Conservation (phyloP, 202 grass and related monocot species). For the Saccharum hybrid region DNA sequence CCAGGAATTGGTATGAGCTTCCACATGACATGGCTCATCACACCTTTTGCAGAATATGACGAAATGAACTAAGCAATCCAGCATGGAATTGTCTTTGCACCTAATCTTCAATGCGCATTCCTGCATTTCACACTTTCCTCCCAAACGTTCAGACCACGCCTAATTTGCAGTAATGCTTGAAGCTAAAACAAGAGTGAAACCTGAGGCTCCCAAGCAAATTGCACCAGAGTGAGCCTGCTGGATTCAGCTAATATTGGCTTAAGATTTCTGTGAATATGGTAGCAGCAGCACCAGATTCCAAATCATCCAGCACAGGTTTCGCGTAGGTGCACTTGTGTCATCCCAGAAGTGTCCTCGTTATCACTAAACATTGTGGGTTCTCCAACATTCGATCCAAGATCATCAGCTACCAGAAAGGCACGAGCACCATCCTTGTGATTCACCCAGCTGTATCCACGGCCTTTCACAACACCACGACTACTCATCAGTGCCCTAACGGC, state of each 20-base stretch:
- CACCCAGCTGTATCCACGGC: slow-evolving; percentile 71
- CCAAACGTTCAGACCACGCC: not conserved
- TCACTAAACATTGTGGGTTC: slow-evolving; percentile 32
- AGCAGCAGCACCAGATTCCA: slow-evolving; percentile 6
- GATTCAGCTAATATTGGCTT: slow-evolving; percentile 11
- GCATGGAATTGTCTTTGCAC: slow-evolving; percentile 16
- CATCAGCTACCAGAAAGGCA: slow-evolving; percentile 74
- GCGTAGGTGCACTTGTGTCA: slow-evolving; percentile 31
- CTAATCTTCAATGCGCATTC: not conserved
- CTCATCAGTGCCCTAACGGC: slow-evolving; percentile 73
- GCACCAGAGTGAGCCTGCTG: not conserved
- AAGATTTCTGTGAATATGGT: not conserved
- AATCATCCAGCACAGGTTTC: slow-evolving; percentile 49
- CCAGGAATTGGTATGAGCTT: not conserved
- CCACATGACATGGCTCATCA: not conserved
- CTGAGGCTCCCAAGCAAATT: slow-evolving; percentile 12
- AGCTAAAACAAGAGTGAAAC: not conserved
- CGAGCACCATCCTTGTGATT: slow-evolving; percentile 63
- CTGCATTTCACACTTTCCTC: not conserved
- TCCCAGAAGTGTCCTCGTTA: not conserved
- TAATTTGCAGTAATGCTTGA: slow-evolving; percentile 16
- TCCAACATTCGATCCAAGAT: slow-evolving; percentile 43
- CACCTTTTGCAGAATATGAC: not conserved
- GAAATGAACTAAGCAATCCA: not conserved
- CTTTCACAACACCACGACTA: slow-evolving; percentile 64